Conservation (phyloP, 2,329 filamentous ascomycete genomes). For the Phialocephala subalpina region DNA sequence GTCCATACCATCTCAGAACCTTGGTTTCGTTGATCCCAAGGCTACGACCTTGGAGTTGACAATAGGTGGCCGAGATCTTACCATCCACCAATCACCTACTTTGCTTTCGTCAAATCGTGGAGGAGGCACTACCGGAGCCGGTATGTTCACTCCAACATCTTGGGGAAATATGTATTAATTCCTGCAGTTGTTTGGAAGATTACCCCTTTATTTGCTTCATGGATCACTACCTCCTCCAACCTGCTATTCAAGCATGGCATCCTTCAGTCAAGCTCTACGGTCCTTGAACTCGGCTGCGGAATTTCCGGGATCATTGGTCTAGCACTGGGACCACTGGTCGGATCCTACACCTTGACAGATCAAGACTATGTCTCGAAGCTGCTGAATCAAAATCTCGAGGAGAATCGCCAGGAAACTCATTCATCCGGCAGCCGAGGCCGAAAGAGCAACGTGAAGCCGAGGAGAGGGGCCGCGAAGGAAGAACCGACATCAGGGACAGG, state of each 20-base stretch:
- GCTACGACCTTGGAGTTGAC: conserved; percentile 70
- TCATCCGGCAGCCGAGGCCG: conserved; percentile 28
- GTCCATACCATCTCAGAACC: conserved; percentile 74
- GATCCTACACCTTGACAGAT: conserved; percentile 80
- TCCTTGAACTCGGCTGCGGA: conserved; percentile 89
- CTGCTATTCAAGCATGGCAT: conserved; percentile 64
- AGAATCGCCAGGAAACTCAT: conserved; percentile 54
- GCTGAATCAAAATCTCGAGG: conserved; percentile 77
- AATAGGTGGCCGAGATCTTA: conserved; percentile 74
- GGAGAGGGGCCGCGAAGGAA: conserved; percentile 21
- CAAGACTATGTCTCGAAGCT: conserved; percentile 84
- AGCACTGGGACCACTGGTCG: conserved; percentile 66
- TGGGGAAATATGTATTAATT: conserved; percentile 20
- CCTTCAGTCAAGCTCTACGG: conserved; percentile 61
- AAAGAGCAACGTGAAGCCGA: conserved; percentile 37
- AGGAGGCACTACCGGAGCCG: conserved; percentile 77
- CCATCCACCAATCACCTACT: conserved; percentile 83
- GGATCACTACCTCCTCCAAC: conserved; percentile 73
- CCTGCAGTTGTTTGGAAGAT: conserved; percentile 86
- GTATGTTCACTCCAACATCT: conserved; percentile 45
- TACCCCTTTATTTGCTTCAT: conserved; percentile 82
- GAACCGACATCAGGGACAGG: background rate
- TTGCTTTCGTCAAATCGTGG: conserved; percentile 80
- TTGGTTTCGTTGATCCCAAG: conserved; percentile 84
- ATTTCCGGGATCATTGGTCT: conserved; percentile 83